Evolutionary conservation across 306 rosid genomes (phyloP), one percentile per base, ranked within the genome.

Genomic region (Gillenia trifoliata): DNA sequence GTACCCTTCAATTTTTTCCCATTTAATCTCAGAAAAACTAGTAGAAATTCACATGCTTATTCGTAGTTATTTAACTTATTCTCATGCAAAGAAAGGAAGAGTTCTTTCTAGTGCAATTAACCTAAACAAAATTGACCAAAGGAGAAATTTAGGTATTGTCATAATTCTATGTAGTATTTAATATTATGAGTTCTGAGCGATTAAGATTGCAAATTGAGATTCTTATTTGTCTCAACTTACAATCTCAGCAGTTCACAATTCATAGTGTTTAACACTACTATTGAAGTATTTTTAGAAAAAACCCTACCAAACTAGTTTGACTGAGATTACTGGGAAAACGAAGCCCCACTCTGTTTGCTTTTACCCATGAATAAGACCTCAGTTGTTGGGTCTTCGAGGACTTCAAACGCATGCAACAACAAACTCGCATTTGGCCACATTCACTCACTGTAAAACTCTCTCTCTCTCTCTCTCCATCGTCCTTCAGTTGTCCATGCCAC

Each of bases 271-370:
- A n/a, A n/a, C n/a, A n/a, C n/a, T n/a, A n/a, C n/a, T n/a, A n/a
- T n/a, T n/a, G n/a, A n/a, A n/a, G n/a, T n/a, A n/a, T n/a, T n/a
- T n/a, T n/a, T n/a, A n/a, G 40, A 36, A 36, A 36, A 7, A 38
- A 59, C 61, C 76, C 61, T 40, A 72, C 62, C 78, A 71, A 72
- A 71, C 15, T 40, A 36, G 67, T 81, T 81, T 77, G 81, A 77
- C 81, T 76, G 66, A 64, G 12, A 26, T 60, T 77, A 67, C 75
- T 73, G 33, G 85, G 78, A 64, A 77, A 77, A 67, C 71, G 85
- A 76, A 77, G 81, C 78, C 78, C 72, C 19, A 64, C 71, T 57
- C 66, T 20, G 71, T n/a, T 12, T 3, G 40, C 45, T 45, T 57
- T 31, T 54, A 80, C 80, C 77, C 61, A 80, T 60, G 76, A 60